Percentiles rank a stretch among this genome's conserved stretches.
Evolutionary conservation across 495 filamentous ascomycete genomes (phyloP).

Genomic region (Aspergillus incahuasiensis): DNA sequence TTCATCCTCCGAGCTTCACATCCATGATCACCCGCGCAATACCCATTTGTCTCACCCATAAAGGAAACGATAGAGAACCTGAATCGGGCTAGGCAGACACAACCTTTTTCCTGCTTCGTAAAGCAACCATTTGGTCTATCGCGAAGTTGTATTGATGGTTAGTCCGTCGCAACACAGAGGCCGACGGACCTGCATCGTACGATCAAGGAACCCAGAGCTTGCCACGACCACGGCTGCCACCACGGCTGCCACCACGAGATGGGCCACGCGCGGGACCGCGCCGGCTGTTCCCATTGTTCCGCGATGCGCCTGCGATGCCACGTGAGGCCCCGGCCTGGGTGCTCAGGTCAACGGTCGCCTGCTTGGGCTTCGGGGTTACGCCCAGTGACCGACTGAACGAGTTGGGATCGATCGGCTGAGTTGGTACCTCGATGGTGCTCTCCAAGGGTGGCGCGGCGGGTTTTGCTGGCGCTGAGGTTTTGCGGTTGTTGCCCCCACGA

Average conservation of each 20-base stretch:
- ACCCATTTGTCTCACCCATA: slow-evolving; percentile 16
- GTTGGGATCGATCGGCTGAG: slow-evolving; percentile 51
- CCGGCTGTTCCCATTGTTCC: slow-evolving; percentile 29
- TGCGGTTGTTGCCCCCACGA: slow-evolving; percentile 30
- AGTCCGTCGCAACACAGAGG: slow-evolving; percentile 24
- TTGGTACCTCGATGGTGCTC: slow-evolving; percentile 39
- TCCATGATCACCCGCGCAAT: slow-evolving; percentile 16
- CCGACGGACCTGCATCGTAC: slow-evolving; percentile 19
- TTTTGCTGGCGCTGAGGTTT: slow-evolving; percentile 21
- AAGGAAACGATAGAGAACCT: slow-evolving; percentile 15
- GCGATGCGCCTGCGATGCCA: slow-evolving; percentile 35
- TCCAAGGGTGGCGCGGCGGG: slow-evolving; percentile 25
- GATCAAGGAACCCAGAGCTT: slow-evolving; percentile 54
- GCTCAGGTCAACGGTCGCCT: slow-evolving; percentile 32
- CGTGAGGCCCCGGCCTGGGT: slow-evolving; percentile 36
- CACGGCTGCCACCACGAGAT: slow-evolving; percentile 28
- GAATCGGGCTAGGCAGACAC: slow-evolving; percentile 17
- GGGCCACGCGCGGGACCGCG: slow-evolving; percentile 33
- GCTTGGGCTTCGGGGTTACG: slow-evolving; percentile 20
- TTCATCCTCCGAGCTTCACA: slow-evolving; percentile 13
- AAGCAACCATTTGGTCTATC: slow-evolving; percentile 22
- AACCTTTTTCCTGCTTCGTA: slow-evolving; percentile 16
- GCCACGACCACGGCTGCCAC: slow-evolving; percentile 39
- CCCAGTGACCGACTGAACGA: slow-evolving; percentile 47
- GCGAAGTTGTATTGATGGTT: slow-evolving; percentile 13